phyloP scores from a whole-genome alignment of 2,329 filamentous ascomycete species.

The Magnaporthiopsis incrustans region DNA sequence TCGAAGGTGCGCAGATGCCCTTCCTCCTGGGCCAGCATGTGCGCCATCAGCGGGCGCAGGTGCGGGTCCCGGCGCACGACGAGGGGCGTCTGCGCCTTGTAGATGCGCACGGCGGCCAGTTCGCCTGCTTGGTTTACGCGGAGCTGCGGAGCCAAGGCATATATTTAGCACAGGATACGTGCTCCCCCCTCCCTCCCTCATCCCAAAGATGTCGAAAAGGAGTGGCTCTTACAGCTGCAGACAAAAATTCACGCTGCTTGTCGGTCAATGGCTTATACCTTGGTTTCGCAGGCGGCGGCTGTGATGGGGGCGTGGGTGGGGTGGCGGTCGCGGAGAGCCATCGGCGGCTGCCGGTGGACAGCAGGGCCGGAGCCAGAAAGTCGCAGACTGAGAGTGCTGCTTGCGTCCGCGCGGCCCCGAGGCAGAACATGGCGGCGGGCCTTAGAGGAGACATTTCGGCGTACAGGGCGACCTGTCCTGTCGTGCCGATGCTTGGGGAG shows the following conservation, averaged over 20 bases:
- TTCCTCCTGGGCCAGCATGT: slow-evolving; percentile 97
- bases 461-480: too few relatives aligned
- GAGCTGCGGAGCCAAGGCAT: slow-evolving; percentile 40
- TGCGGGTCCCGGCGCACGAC: slow-evolving; percentile 75
- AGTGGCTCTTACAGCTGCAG: slow-evolving; percentile 51
- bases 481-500: not conserved
- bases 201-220: too few relatives aligned
- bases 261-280: slow-evolving; percentile 55
- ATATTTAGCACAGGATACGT: slow-evolving; percentile 1
- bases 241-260: slow-evolving; percentile 66
- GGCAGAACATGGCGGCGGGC: not conserved
- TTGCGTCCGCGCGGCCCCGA: not conserved
- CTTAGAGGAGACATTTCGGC: not conserved
- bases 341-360: slow-evolving; percentile 14
- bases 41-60: slow-evolving; percentile 82
- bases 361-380: slow-evolving; percentile 29
- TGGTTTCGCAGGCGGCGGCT: slow-evolving; percentile 19
- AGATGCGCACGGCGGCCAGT: slow-evolving; percentile 92
- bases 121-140: slow-evolving; percentile 97
- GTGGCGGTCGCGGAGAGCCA: slow-evolving; percentile 16
- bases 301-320: slow-evolving; percentile 14
- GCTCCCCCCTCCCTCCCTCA: too few relatives aligned
- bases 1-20: slow-evolving; percentile 86
- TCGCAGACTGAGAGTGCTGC: slow-evolving; percentile 22
- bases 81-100: slow-evolving; percentile 79